Base-by-base conservation (phyloP, 495 filamentous ascomycete species). In the Acidomyces sp. region DNA sequence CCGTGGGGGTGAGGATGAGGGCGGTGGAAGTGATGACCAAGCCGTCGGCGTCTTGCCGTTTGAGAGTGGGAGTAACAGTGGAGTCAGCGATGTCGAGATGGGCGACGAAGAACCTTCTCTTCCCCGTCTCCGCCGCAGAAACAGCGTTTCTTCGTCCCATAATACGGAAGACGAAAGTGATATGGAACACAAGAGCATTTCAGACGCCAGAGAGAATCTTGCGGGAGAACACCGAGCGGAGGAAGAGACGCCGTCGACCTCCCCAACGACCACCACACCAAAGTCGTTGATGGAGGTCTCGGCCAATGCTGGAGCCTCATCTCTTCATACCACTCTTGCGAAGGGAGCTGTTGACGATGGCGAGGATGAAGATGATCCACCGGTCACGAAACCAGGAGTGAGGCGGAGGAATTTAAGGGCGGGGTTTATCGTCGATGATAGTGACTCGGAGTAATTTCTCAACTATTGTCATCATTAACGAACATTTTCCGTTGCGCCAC, bases 401-500 rank as follows among this genome's bases (percentile, higher is more conserved):
- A 25, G 28, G 18, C 56, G 67, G 49, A 55, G 57, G 34, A 64
- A 60, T 35, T 59, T 59, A 1, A 62, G 62, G 49, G 66, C 63
- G 3, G 70, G 69, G 18, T 74, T 75, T 43, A 53, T 75, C 38
- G 43, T 73, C 32, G 72, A 45, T 29, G 46, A 76, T 51, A 74
- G 71, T 28, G 52, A 55, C 30, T 45, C 40, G 6, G 46, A 49
- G 6, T 34, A 34, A 28, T 28, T 28, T 7, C 13, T 28, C 13
- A 7, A 28, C 13, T 13, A 28, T 13, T 28, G 7, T 13, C 7
- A 7, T 28, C 7, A 13, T 7, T 13, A 7, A 13, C 26, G 26
- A 28, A 28, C 26, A n/a, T n/a, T n/a, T n/a, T n/a, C n/a, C n/a
- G n/a, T n/a, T n/a, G n/a, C n/a, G n/a, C n/a, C n/a, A n/a, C n/a